Base-by-base conservation (phyloP, 345 rosid genomes). In the Eucalyptus paniculata region DNA sequence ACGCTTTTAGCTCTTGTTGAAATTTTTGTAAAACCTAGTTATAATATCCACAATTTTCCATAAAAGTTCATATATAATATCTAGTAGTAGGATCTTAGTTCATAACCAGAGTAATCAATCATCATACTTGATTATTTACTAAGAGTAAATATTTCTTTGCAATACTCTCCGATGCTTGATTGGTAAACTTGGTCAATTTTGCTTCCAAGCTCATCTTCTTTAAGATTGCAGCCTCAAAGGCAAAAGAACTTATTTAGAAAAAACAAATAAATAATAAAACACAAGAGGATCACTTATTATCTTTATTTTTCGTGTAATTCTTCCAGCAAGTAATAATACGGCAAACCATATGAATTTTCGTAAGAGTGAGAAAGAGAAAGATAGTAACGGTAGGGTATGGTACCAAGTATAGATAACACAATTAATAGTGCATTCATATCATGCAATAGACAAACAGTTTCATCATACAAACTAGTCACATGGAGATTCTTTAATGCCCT, bases 261-360 rank as follows among this genome's bases (percentile, higher is more conserved):
- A 81, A 44, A 87, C 24, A 3, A 60, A 49, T 1, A 72, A 28
- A 30, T 49, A 34, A 32, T 53, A 53, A 50, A 51, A 2, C 53
- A 51, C 1, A 49, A 17, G 92, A 96, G 54, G 89, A 92, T 91
- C 45, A 87, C 89, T 90, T 95, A 96, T 92, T 93, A 92, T n/a
- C 87, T 91, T 89, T 91, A 91, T 92, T 95, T 97, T 89, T 94
- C 97, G 42, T 90, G 95, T 94, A 97, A 83, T 90, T 96, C 96
- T 89, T 95, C 96, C 87, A 90, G 56, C 89, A 97, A 91, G 98
- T 97, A 92, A 86, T 65, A 89, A 89, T 87, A 91, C 88, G 58
- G 30, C 53, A 34, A 86, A 90, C 47, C 53, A 11, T 9, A 90
- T 87, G 7, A 60, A 28, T 26, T 60, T 89, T 88, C 51, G 34